phyloP scores from a whole-genome alignment of 225 moss, liverwort and hornwort species.

The Anthoceros angustus region DNA sequence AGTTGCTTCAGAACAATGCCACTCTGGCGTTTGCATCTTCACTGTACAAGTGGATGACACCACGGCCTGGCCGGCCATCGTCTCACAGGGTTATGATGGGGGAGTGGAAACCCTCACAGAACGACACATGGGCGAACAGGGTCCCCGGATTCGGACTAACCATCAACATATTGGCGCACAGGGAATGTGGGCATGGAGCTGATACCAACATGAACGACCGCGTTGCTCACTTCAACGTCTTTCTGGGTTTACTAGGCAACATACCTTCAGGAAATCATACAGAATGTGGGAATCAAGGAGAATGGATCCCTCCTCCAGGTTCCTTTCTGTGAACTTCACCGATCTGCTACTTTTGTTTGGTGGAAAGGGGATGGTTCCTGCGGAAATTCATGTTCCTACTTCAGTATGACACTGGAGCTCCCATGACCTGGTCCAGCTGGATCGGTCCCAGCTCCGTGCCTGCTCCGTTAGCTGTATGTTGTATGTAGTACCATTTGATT shows the following conservation, averaged over 20 bases:
- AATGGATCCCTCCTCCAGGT: not conserved
- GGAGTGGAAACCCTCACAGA: slow-evolving; percentile 37
- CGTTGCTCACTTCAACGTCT: slow-evolving; percentile 43
- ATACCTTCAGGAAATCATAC: slow-evolving; percentile 29
- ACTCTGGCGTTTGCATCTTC: slow-evolving; percentile 74
- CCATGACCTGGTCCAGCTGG: too few species aligned
- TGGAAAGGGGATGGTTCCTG: too few species aligned
- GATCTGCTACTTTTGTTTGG: too few species aligned
- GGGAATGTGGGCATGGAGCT: slow-evolving; percentile 82
- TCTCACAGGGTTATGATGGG: slow-evolving; percentile 67
- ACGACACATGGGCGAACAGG: slow-evolving; percentile 18
- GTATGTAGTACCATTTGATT: too few species aligned
- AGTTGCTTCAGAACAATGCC: slow-evolving; percentile 36
- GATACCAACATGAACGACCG: slow-evolving; percentile 47
- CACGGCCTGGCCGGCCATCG: slow-evolving; percentile 60
- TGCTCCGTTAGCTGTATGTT: too few species aligned
- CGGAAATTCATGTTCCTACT: too few species aligned
- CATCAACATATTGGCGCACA: slow-evolving; percentile 59
- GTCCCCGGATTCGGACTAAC: slow-evolving; percentile 63
- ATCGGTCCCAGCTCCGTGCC: too few species aligned
- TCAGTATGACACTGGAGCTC: too few species aligned
- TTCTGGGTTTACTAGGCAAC: slow-evolving; percentile 24
- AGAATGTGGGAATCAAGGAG: slow-evolving; percentile 47
- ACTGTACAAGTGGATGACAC: slow-evolving; percentile 66
- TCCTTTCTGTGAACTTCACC: too few species aligned